Conservation (phyloP, 768 basidiomycete genomes). For the Collybiopsis luxurians region DNA sequence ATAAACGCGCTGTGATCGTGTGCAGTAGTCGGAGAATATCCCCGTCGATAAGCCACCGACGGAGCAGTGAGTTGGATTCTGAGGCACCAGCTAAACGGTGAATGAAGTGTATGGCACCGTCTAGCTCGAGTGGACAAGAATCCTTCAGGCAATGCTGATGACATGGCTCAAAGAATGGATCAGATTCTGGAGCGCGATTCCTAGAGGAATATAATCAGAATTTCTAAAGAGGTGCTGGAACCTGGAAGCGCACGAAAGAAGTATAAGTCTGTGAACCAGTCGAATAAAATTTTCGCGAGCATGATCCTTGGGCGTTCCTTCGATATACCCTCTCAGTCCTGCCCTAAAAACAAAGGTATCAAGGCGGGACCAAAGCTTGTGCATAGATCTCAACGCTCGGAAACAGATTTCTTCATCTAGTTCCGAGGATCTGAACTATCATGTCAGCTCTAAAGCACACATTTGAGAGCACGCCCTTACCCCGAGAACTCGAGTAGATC, state of each 20-base stretch:
- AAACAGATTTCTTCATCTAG: background rate
- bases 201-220: background rate
- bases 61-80: background rate
- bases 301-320: background rate
- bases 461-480: too few relatives aligned
- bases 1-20: background rate
- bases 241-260: background rate
- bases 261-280: background rate
- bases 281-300: background rate
- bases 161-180: background rate
- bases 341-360: background rate
- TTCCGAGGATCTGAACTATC: background rate
- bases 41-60: background rate
- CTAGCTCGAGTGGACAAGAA: background rate
- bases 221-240: background rate
- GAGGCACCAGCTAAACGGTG: background rate
- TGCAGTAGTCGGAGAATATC: background rate
- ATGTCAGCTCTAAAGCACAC: background rate
- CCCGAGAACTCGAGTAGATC: slow-evolving; percentile 3
- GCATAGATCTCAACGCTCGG: background rate
- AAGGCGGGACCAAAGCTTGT: background rate
- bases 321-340: background rate
- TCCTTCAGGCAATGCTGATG: background rate
- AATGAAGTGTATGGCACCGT: background rate
- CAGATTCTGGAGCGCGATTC: background rate